A percentile compares a stretch with the other conserved stretches of the same genome.
phyloP scores from a whole-genome alignment of 352 stramenopile species.

The Phytophthora sojae region DNA sequence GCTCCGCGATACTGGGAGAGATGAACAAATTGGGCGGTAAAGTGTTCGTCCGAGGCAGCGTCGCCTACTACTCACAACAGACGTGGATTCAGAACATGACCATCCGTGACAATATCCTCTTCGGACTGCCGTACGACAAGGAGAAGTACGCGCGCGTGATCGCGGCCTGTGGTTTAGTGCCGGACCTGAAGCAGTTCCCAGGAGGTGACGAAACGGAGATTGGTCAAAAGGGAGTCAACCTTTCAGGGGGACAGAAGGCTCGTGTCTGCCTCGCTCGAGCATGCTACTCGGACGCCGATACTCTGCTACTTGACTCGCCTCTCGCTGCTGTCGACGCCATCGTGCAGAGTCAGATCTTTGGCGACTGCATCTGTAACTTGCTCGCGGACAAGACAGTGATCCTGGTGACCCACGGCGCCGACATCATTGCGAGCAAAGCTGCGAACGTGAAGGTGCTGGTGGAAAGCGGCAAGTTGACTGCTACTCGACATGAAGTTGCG shows the following conservation, averaged over 20 bases:
- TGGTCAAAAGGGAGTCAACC: conserved; percentile 94
- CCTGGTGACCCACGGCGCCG: conserved; percentile 92
- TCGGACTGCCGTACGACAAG: conserved; percentile 72
- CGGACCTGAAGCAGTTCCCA: conserved; percentile 89
- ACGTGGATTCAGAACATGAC: conserved; percentile 96
- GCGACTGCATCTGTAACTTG: conserved; percentile 43
- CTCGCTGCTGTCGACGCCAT: conserved; percentile 94
- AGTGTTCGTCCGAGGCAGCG: conserved; percentile 47
- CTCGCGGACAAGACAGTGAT: conserved; percentile 73
- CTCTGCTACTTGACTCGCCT: conserved; percentile 93
- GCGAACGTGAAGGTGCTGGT: conserved; percentile 42
- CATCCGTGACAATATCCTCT: conserved; percentile 95
- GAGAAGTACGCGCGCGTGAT: conserved; percentile 62
- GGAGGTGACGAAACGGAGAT: conserved; percentile 94
- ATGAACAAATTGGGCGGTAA: conserved; percentile 73
- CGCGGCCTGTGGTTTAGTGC: conserved; percentile 75
- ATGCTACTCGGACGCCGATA: conserved; percentile 62
- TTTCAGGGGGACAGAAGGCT: conserved; percentile 94
- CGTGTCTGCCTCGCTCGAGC: conserved; percentile 69
- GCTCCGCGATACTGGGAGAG: conserved; percentile 70
- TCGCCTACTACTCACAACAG: conserved; percentile 85
- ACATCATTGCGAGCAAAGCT: conserved; percentile 51
- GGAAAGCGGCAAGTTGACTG: conserved; percentile 30
- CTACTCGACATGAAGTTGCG: conserved; percentile 18
- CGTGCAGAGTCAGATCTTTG: conserved; percentile 92